These are phyloP conservation scores for Lipomyces chichibuensis DNA, from an alignment of 805 yeast genomes.

Conservation along the genomic window DNA sequence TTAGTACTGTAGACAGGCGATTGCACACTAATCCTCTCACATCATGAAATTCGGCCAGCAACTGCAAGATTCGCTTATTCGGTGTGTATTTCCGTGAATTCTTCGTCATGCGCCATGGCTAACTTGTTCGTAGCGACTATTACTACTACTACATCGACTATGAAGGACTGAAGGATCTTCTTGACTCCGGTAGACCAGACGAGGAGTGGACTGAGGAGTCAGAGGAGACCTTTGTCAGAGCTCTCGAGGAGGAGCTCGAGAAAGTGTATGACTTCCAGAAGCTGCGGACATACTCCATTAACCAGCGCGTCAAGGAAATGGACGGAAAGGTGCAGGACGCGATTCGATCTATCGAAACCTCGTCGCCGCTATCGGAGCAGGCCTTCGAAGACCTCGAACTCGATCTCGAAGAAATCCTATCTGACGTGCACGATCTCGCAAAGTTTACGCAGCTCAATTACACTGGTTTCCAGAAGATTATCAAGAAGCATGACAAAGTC, in stretches of 20 bases:
- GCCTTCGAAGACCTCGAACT: slow-evolving; percentile 76
- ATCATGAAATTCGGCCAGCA: slow-evolving; percentile 95
- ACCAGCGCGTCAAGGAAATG: slow-evolving; percentile 79
- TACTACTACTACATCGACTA: slow-evolving; percentile 80
- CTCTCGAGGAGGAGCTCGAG: slow-evolving; percentile 82
- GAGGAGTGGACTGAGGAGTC: slow-evolving; percentile 69
- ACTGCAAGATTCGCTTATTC: slow-evolving; percentile 78
- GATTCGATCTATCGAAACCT: slow-evolving; percentile 48
- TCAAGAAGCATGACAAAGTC: slow-evolving; percentile 93
- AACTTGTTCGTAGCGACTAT: slow-evolving; percentile 35
- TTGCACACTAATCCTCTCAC: no score
- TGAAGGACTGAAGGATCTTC: slow-evolving; percentile 73
- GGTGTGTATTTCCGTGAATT: slow-evolving; percentile 20
- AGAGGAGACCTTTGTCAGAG: slow-evolving; percentile 79
- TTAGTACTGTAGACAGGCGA: no score
- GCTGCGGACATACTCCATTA: slow-evolving; percentile 82
- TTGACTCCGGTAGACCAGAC: slow-evolving; percentile 60
- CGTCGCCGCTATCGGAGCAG: slow-evolving; percentile 58
- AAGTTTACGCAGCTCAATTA: slow-evolving; percentile 91
- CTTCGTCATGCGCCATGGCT: neutral
- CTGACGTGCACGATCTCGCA: slow-evolving; percentile 96
- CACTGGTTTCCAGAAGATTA: slow-evolving; percentile 95
- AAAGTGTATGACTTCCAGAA: slow-evolving; percentile 91
- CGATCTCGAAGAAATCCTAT: slow-evolving; percentile 82
- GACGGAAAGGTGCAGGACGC: slow-evolving; percentile 70